Percentiles rank a stretch among this genome's conserved stretches.
Evolutionary conservation across 768 basidiomycete species (phyloP).

Genomic region (Termitomyces sp.): DNA sequence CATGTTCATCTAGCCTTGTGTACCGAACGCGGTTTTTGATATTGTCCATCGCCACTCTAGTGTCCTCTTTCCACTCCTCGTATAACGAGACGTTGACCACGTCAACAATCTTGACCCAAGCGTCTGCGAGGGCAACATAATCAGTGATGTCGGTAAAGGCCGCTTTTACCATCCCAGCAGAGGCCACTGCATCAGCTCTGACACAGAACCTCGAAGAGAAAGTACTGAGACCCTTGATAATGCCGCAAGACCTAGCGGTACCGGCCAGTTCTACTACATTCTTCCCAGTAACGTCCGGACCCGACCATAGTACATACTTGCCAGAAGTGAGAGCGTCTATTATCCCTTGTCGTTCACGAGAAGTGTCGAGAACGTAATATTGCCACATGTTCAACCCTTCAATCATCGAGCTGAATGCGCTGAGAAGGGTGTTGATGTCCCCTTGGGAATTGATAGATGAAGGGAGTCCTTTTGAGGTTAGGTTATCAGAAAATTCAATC

Average conservation of each 20-base stretch:
- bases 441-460: constrained; percentile 55
- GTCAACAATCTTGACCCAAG: constrained; percentile 79
- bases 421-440: constrained; percentile 68
- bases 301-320: constrained; percentile 55
- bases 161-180: constrained; percentile 74
- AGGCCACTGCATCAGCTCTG: constrained; percentile 54
- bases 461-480: constrained; percentile 68
- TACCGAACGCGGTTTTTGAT: constrained; percentile 79
- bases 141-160: constrained; percentile 52
- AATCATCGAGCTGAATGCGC: constrained; percentile 57
- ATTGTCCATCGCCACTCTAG: constrained; percentile 65
- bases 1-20: constrained; percentile 74
- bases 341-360: constrained; percentile 58
- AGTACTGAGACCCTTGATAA: constrained; percentile 56
- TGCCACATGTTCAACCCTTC: constrained; percentile 82
- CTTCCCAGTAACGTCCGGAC: constrained; percentile 55
- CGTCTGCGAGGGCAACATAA: constrained; percentile 54
- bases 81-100: constrained; percentile 89
- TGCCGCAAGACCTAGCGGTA: constrained; percentile 48
- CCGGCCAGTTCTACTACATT: constrained; percentile 63
- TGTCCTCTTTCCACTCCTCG: constrained; percentile 82
- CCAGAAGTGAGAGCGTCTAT: constrained; percentile 47
- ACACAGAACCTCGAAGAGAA: constrained; percentile 68
- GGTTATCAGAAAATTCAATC: constrained; percentile 69
- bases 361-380: constrained; percentile 85